Base-by-base conservation (phyloP, 1,284 basidiomycete genomes). In the Apiotrichum porosum region DNA sequence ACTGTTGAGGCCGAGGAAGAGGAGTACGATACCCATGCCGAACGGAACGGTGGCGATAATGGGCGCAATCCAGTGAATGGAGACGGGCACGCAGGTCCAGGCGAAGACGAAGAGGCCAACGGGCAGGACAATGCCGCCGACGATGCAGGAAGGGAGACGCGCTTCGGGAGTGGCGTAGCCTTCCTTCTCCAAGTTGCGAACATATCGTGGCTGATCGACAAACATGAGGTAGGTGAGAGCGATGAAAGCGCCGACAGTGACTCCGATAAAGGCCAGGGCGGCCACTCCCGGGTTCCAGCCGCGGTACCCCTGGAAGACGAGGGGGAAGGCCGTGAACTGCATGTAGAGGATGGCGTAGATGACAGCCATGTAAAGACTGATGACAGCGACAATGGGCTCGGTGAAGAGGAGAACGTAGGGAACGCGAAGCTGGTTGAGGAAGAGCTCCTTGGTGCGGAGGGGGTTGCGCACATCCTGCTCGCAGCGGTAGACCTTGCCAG, bases 261-360 rank as follows among this genome's bases (percentile, higher is more conserved):
- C 76, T 17, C 83, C 83, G 24, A 85, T 73, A 66, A 85, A 85
- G 0, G 82, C 80, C 3, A 84, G 76, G 2, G 83, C 83, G 3
- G 77, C 76, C 57, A 81, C 59, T 5, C 83, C 82, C 3, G 63
- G 54, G 0, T 52, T 52, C 69, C 69, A 71, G 17, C 62, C 62
- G 43, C 69, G 60, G 13, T 44, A 35, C 17, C 56, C 44, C 37
- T 69, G 60, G 54, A 71, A 69, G 31, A 71, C 63, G 50, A 71
- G 60, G 10, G 71, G 71, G 59, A 66, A 72, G 9, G 70, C 65
- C 2, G 59, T 64, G 51, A 72, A 72, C 26, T 63, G 58, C 59
- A 71, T 66, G 50, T 66, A 68, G 19, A 69, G 60, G 17, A 62
- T 64, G 6, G 58, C 63, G 50, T 76, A 77, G 19, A 76, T 62